These are phyloP conservation scores for Myriosclerotinia curreyana DNA, from an alignment of 2,329 filamentous ascomycete species.

Conservation along the genomic window DNA sequence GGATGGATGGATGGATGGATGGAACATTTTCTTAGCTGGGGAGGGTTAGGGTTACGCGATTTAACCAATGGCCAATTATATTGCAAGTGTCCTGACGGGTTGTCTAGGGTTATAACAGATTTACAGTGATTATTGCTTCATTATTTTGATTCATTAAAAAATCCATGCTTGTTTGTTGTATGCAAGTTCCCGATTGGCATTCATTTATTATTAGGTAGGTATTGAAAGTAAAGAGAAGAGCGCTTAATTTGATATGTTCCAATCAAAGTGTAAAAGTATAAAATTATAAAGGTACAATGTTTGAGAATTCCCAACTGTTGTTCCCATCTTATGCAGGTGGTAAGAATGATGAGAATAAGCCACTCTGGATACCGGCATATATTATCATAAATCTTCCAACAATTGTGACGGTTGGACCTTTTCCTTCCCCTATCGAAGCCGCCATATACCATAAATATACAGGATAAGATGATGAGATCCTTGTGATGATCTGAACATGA, in stretches of 20 bases:
- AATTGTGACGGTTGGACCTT: constrained; percentile 15
- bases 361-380: constrained; percentile 80
- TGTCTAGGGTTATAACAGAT: too few species aligned
- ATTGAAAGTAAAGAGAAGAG: too few species aligned
- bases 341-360: constrained; percentile 83
- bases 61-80: too few species aligned
- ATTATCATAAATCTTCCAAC: constrained; percentile 62
- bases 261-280: background rate
- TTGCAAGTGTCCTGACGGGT: too few species aligned
- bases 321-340: constrained; percentile 67
- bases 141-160: too few species aligned
- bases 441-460: constrained; percentile 86
- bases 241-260: background rate
- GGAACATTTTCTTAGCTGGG: too few species aligned
- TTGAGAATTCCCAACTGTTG: background rate
- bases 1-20: background rate
- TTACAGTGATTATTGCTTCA: too few species aligned
- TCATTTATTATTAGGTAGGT: too few species aligned
- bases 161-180: too few species aligned
- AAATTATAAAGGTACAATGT: background rate
- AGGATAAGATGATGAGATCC: constrained; percentile 83
- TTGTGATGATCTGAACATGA: constrained; percentile 91
- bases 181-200: background rate
- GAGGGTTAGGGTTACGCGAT: too few species aligned
- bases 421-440: constrained; percentile 21